Base-by-base conservation (phyloP, 1,139 yeast species). In the Suhomyces guaymorum region DNA sequence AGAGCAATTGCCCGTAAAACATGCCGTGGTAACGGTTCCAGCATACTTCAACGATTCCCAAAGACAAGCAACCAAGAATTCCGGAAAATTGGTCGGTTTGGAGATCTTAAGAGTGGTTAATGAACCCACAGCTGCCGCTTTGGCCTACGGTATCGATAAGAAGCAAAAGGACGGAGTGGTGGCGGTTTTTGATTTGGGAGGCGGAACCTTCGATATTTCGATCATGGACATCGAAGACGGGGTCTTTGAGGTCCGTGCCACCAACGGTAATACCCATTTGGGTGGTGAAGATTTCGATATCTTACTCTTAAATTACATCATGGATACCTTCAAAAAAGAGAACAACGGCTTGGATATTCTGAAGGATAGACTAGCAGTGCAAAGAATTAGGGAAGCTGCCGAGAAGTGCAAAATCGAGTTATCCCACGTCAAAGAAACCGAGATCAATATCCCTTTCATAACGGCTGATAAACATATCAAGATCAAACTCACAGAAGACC, bases 211-310 rank as follows among this genome's bases (percentile, higher is more conserved):
- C 63, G 94, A 84, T 57, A 82, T 84, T 19, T 83, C 92, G 1
- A 78, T 84, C 32, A 63, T 84, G 46, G 92, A 84, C 53, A 83
- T 84, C 33, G 92, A 83, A 47, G 84, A 79, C 50, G 90, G 90
- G 11, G 89, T 84, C 4, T 84, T 84, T 60, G 92, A 84, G 57
- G 94, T 84, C 2, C 63, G 84, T 45, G 78, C 92, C 18, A 84
- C 94, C n/a, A 81, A 82, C 59, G 94, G 94, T 42, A 84, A 84
- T 59, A 83, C 94, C 1, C 92, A 83, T 64, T 63, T 84, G 41
- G 94, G 94, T 34, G 94, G 94, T 22, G 92, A 84, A 53, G 94
- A 84, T 56, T 80, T 83, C 55, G 94, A 84, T 57, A 78, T 77
- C 35, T 54, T 81, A 8, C 58, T 84, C 21, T 72, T 82, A 42